Conservation (phyloP, 306 rosid species). For the Cyclanthera cordifolia region DNA sequence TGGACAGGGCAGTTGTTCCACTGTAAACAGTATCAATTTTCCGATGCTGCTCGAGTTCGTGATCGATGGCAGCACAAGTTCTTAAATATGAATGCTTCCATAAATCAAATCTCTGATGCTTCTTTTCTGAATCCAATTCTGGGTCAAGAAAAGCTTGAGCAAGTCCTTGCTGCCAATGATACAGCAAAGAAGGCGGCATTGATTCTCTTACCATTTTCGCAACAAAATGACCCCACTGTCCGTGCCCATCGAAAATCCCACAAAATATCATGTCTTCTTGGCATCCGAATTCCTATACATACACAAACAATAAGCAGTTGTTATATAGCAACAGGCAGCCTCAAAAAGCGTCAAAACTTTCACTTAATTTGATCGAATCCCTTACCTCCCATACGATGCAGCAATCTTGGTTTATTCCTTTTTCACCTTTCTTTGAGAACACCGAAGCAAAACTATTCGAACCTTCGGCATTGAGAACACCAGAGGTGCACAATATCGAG, state of each 20-base stretch:
- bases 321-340: background rate
- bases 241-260: conserved; percentile 92
- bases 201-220: conserved; percentile 71
- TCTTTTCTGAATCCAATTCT: conserved; percentile 38
- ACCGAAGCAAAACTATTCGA: conserved; percentile 71
- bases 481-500: conserved; percentile 45
- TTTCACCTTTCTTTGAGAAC: conserved; percentile 69
- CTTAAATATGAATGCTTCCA: conserved; percentile 80
- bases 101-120: conserved; percentile 34
- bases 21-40: conserved; percentile 71
- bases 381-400: conserved; percentile 97
- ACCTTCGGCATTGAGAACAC: conserved; percentile 41
- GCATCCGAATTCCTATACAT: conserved; percentile 77
- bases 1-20: conserved; percentile 79
- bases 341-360: background rate
- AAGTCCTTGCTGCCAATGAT: conserved; percentile 81
- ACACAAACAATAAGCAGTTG: background rate
- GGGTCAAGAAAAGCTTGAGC: conserved; percentile 43
- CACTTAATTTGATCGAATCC: background rate
- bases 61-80: conserved; percentile 77
- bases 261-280: conserved; percentile 95
- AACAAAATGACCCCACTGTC: conserved; percentile 93
- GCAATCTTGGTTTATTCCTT: conserved; percentile 93
- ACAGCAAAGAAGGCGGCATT: conserved; percentile 63
- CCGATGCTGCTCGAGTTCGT: conserved; percentile 50